A percentile compares a stretch with the other conserved stretches of the same genome.
phyloP scores from a whole-genome alignment of 2,329 filamentous ascomycete species.

The Calonectria henricotiae region DNA sequence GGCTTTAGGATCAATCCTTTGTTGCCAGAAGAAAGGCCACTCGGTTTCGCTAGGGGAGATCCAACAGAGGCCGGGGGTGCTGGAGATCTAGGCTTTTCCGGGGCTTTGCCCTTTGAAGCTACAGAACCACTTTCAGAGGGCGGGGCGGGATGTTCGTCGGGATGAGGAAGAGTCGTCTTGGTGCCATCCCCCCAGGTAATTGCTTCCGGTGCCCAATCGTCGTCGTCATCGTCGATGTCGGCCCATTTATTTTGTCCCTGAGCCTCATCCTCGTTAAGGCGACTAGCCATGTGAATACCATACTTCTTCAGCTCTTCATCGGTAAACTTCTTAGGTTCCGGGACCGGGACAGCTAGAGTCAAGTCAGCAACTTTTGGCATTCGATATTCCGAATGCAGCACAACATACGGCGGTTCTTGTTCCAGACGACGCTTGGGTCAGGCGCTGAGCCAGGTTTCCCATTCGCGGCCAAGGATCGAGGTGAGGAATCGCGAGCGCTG shows the following conservation, averaged over 20 bases:
- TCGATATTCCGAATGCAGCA: constrained; percentile 24
- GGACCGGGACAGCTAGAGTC: constrained; percentile 71
- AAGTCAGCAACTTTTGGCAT: constrained; percentile 43
- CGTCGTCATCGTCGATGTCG: constrained; percentile 90
- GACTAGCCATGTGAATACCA: constrained; percentile 87
- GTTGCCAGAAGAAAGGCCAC: constrained; percentile 67
- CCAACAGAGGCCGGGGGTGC: constrained; percentile 57
- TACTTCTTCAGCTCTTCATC: constrained; percentile 91
- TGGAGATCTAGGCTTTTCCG: constrained; percentile 66
- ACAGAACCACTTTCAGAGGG: constrained; percentile 51
- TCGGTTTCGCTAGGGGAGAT: constrained; percentile 64
- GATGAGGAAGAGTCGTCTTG: constrained; percentile 81
- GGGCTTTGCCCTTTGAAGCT: constrained; percentile 44
- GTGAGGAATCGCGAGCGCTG: constrained; percentile 69
- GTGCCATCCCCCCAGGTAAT: constrained; percentile 93
- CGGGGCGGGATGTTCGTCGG: constrained; percentile 66
- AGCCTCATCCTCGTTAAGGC: constrained; percentile 82
- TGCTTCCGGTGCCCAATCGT: constrained; percentile 88
- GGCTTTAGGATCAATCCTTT: constrained; percentile 77
- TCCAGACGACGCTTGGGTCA: constrained; percentile 86
- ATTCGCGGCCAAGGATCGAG: constrained; percentile 65
- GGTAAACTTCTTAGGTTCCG: constrained; percentile 86
- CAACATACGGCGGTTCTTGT: constrained; percentile 85
- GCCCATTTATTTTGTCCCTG: constrained; percentile 89
- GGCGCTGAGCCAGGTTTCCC: constrained; percentile 75